phyloP scores from a whole-genome alignment of 441 rosid genomes.

The Bruguiera hainesii region DNA sequence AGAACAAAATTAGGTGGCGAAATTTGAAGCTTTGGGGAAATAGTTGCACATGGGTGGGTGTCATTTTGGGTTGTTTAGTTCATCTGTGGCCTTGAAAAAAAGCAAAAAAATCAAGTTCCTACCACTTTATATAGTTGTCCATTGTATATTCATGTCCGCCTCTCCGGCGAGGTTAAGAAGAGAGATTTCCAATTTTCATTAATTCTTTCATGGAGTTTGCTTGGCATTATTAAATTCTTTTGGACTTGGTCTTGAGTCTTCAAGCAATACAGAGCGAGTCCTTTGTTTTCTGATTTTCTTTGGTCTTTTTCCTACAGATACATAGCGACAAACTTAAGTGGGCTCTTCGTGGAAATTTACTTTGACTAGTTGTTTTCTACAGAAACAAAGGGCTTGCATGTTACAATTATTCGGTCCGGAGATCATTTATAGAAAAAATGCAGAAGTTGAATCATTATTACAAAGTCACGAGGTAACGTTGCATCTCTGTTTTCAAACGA shows the following conservation, averaged over 20 bases:
- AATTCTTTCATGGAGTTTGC: background rate
- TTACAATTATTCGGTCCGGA: background rate
- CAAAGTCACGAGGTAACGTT: too few relatives aligned
- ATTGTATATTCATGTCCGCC: background rate
- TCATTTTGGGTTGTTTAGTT: background rate
- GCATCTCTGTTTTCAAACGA: too few relatives aligned
- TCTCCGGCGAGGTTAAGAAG: too few relatives aligned
- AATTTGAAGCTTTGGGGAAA: constrained; percentile 8
- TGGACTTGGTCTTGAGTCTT: constrained; percentile 14
- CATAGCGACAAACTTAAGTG: background rate
- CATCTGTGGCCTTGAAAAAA: background rate
- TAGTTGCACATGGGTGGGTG: constrained; percentile 22
- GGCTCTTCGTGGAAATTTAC: constrained; percentile 10
- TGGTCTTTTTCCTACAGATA: too few relatives aligned
- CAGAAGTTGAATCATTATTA: background rate
- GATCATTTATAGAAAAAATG: background rate
- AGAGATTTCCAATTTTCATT: background rate
- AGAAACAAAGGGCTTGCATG: background rate
- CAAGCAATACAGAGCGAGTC: constrained; percentile 7
- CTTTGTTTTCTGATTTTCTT: background rate
- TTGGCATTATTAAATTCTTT: background rate
- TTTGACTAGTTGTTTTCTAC: background rate
- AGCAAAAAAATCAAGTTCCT: too few relatives aligned
- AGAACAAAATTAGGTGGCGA: background rate
- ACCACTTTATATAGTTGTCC: background rate